phyloP scores from a whole-genome alignment of 2,329 filamentous ascomycete genomes.

The Cyphellophora attinorum region DNA sequence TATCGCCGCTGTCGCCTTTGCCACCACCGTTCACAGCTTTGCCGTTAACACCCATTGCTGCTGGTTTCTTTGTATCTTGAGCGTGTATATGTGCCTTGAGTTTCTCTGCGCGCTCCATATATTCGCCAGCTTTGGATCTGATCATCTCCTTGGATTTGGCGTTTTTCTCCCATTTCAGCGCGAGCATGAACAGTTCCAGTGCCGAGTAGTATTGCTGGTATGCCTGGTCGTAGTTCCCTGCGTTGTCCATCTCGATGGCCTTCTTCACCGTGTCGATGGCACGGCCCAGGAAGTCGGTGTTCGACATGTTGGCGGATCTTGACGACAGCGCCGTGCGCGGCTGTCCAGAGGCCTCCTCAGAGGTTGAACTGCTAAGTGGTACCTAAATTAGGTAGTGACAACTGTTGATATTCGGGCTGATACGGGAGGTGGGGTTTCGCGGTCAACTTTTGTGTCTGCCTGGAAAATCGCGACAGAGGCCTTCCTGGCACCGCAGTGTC shows the following conservation, averaged over 20 bases:
- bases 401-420: no score
- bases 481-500: no score
- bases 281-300: constrained; percentile 87
- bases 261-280: constrained; percentile 96
- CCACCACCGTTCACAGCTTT: constrained; percentile 40
- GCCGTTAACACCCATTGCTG: constrained; percentile 42
- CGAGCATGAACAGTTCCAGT: constrained; percentile 96
- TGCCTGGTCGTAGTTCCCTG: constrained; percentile 92
- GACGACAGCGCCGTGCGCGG: neutral
- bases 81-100: constrained; percentile 82
- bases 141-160: constrained; percentile 96
- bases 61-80: constrained; percentile 49
- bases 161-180: constrained; percentile 99
- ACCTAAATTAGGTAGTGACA: no score
- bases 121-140: constrained; percentile 84
- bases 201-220: constrained; percentile 94
- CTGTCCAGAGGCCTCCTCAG: neutral
- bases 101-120: constrained; percentile 98
- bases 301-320: neutral
- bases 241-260: constrained; percentile 92
- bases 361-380: no score
- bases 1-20: constrained; percentile 52
- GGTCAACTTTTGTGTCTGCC: no score
- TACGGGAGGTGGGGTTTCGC: neutral
- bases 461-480: no score